phyloP scores from a whole-genome alignment of 1,139 yeast species.

The Debaryomyces fabryi region DNA sequence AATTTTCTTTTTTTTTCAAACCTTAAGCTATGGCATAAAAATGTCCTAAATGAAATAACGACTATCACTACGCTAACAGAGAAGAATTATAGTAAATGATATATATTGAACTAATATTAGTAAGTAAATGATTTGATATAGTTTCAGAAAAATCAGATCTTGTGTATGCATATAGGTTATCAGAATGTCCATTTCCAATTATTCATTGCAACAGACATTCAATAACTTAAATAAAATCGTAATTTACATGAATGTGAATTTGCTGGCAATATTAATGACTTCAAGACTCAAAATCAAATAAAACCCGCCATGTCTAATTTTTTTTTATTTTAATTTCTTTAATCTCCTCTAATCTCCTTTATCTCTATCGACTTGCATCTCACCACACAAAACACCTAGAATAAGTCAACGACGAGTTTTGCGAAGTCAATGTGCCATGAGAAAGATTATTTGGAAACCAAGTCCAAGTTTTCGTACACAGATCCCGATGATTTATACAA shows the following conservation, averaged over 20 bases:
- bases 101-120: conserved; percentile 5
- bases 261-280: background rate
- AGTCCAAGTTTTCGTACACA: conserved; percentile 50
- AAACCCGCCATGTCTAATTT: background rate
- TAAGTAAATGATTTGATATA: conserved; percentile 1
- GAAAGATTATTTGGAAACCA: conserved; percentile 29
- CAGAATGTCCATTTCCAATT: background rate
- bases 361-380: background rate
- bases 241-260: conserved; percentile 4
- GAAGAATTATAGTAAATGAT: background rate
- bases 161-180: conserved; percentile 1
- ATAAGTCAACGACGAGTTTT: too few species aligned
- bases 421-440: background rate
- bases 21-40: too few species aligned
- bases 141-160: conserved; percentile 3
- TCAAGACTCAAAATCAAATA: background rate
- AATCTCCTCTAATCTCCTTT: background rate
- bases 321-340: background rate
- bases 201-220: background rate
- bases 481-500: conserved; percentile 48
- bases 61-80: background rate
- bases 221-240: conserved; percentile 2
- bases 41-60: background rate
- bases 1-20: conserved; percentile 23
- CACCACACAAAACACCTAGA: background rate